Conservation (phyloP, 768 basidiomycete species). For the Gyrodon lividus region DNA sequence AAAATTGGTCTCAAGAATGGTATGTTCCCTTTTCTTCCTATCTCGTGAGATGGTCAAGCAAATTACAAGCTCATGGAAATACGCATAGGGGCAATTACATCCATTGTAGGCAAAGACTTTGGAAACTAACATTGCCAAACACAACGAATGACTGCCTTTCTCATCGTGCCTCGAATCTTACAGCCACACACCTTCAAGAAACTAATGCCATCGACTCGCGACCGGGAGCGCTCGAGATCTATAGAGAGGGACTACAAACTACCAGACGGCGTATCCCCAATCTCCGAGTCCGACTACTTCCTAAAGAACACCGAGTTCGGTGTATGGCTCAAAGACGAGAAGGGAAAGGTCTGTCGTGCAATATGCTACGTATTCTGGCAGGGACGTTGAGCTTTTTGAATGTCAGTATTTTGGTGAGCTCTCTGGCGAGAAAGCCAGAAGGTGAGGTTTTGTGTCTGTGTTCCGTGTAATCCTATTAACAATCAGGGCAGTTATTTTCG, state of each 20-base stretch:
- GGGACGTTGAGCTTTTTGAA: slow-evolving; percentile 17
- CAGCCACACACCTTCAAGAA: too few relatives aligned
- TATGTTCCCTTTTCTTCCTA: too few relatives aligned
- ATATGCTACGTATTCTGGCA: not conserved
- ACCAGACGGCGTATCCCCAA: slow-evolving; percentile 56
- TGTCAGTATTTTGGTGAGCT: slow-evolving; percentile 83
- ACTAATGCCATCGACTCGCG: slow-evolving; percentile 17
- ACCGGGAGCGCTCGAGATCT: slow-evolving; percentile 39
- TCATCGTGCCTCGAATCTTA: not conserved
- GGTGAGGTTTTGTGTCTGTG: slow-evolving; percentile 41
- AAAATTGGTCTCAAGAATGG: too few relatives aligned
- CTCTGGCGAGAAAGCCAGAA: slow-evolving; percentile 76
- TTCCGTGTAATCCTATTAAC: slow-evolving; percentile 29
- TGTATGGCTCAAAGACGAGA: slow-evolving; percentile 79
- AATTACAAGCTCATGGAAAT: too few relatives aligned
- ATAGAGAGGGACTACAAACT: slow-evolving; percentile 45
- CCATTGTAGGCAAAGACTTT: not conserved
- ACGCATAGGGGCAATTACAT: not conserved
- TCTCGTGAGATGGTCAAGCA: too few relatives aligned
- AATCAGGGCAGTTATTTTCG: slow-evolving; percentile 70
- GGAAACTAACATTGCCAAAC: slow-evolving; percentile 12
- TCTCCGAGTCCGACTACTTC: slow-evolving; percentile 87
- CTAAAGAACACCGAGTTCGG: slow-evolving; percentile 85
- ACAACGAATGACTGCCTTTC: not conserved
- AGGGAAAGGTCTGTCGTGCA: slow-evolving; percentile 46